Evolutionary conservation across 106 monocot species (phyloP).

Genomic region (Alisma plantagoaquatica): DNA sequence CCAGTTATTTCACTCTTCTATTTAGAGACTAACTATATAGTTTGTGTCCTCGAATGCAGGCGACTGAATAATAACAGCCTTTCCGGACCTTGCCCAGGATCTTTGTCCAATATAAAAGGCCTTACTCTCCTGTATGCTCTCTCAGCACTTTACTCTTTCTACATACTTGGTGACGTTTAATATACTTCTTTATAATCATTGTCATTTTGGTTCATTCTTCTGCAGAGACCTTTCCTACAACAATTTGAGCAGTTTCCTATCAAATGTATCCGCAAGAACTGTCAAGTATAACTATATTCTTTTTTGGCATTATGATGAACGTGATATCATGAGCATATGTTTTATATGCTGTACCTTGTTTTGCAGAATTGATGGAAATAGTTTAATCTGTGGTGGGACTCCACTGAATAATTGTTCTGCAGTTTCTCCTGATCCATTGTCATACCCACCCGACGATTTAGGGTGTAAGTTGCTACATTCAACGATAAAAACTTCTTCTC

Average conservation of each 20-base stretch:
- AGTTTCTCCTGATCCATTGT: constrained; percentile 58
- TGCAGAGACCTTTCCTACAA: constrained; percentile 92
- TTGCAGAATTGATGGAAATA: constrained; percentile 76
- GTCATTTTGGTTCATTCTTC: not conserved
- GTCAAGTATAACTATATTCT: constrained; percentile 63
- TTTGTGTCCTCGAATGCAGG: constrained; percentile 20
- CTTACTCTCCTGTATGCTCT: constrained; percentile 76
- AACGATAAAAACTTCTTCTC: not conserved
- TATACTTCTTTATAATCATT: not conserved
- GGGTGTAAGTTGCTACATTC: constrained; percentile 21
- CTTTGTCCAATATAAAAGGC: constrained; percentile 65
- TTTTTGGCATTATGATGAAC: constrained; percentile 1
- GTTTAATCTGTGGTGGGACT: constrained; percentile 66
- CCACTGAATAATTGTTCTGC: constrained; percentile 62
- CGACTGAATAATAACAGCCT: constrained; percentile 84
- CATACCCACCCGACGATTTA: constrained; percentile 82
- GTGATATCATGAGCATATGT: not conserved
- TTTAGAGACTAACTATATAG: too few species aligned
- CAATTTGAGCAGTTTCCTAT: constrained; percentile 72
- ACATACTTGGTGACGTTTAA: too few species aligned
- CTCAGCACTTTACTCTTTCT: constrained; percentile 3
- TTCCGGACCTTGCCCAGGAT: constrained; percentile 75
- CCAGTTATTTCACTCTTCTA: too few species aligned
- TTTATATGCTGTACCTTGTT: constrained; percentile 3
- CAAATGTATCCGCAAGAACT: constrained; percentile 73